phyloP scores from a whole-genome alignment of 1,284 basidiomycete genomes.

The Ceratobasidium sp. region DNA sequence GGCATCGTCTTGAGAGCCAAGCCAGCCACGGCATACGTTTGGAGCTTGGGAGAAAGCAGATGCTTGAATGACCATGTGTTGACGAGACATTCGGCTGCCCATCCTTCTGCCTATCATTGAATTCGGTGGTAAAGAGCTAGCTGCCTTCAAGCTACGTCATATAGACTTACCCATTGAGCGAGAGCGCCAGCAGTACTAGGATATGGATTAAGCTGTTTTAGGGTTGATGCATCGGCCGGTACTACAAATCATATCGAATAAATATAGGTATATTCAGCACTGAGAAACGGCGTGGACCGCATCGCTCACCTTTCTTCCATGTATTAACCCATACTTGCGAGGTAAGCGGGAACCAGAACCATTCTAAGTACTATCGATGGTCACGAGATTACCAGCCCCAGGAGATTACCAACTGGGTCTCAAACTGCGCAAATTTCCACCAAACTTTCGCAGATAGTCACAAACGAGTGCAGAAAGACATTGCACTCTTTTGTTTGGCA shows the following conservation, averaged over 20 bases:
- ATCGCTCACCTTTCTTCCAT: slow-evolving; percentile 44
- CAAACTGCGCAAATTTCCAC: no score
- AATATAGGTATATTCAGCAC: background rate
- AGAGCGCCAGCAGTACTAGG: slow-evolving; percentile 9
- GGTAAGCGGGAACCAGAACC: slow-evolving; percentile 51
- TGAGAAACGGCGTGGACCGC: background rate
- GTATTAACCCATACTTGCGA: slow-evolving; percentile 50
- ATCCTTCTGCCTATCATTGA: slow-evolving; percentile 9
- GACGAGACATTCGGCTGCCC: slow-evolving; percentile 27
- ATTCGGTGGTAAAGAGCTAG: background rate
- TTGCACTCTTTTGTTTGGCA: no score
- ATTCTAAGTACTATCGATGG: no score
- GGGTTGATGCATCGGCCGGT: background rate
- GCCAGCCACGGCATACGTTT: slow-evolving; percentile 27
- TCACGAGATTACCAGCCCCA: no score
- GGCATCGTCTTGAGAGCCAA: slow-evolving; percentile 45
- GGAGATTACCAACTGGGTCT: no score
- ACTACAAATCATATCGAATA: background rate
- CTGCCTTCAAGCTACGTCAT: background rate
- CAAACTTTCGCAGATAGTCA: no score
- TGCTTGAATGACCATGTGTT: slow-evolving; percentile 16
- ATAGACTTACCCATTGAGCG: slow-evolving; percentile 20
- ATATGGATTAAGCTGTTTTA: slow-evolving; percentile 17
- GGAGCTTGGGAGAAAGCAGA: slow-evolving; percentile 7
- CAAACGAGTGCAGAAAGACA: no score